phyloP scores from a whole-genome alignment of 2,329 filamentous ascomycete genomes.

The Diaporthe sp. region DNA sequence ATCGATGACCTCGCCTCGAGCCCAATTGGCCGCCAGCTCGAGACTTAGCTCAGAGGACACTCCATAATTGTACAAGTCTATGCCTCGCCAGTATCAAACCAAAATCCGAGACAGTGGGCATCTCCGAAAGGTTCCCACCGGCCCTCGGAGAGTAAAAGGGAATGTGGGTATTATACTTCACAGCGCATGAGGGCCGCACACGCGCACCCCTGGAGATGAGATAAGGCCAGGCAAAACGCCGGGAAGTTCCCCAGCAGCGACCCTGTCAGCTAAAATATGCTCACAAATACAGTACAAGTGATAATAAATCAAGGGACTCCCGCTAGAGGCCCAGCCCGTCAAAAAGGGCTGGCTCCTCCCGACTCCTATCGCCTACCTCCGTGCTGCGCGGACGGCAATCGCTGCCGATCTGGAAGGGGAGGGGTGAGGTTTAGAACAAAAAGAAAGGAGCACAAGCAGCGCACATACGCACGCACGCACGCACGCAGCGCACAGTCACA shows the following conservation, averaged over 20 bases:
- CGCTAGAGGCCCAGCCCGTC: background rate
- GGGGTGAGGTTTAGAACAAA: background rate
- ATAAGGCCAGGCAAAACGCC: background rate
- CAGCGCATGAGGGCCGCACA: background rate
- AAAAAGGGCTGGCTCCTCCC: background rate
- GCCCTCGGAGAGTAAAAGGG: background rate
- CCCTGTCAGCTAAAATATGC: background rate
- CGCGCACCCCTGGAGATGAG: background rate
- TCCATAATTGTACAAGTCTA: background rate
- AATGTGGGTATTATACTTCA: background rate
- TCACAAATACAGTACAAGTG: background rate
- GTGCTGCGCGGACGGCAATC: background rate
- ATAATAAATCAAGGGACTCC: background rate
- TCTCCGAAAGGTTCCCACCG: slow-evolving; percentile 1
- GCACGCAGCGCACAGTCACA: background rate
- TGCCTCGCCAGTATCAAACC: background rate
- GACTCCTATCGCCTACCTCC: background rate
- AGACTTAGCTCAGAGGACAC: no score
- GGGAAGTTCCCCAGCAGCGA: background rate
- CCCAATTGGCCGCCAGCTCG: background rate
- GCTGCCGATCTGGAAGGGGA: background rate
- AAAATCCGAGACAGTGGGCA: background rate
- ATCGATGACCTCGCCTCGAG: background rate
- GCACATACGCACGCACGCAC: background rate
- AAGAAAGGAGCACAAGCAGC: background rate